Evolutionary conservation across 1,284 basidiomycete genomes (phyloP), one percentile per base, ranked within the genome.

Genomic region (Sporisorium sorghi): DNA sequence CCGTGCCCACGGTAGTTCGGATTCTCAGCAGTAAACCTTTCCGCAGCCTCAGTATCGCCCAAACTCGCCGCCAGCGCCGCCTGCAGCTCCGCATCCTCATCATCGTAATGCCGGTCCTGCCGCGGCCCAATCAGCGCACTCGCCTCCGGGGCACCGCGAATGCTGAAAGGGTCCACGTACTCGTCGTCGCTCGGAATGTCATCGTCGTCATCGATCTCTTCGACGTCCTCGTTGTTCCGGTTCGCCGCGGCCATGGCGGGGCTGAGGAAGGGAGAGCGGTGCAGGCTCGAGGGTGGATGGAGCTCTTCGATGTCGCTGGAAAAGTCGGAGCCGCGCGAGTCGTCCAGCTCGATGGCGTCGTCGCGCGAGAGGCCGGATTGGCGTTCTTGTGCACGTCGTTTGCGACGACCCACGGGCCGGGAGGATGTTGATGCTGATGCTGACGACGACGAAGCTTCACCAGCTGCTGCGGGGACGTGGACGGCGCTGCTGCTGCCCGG

Each of bases 41-140:
- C 61, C 10, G 63, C 74, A 4, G 65, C 73, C 14, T 59, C 61
- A 0, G 60, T 66, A 44, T 80, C 77, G 10, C 74, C 70, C 58
- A 81, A 59, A 40, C 71, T 74, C 19, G 78, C 78, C 15, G 76
- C 78, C 0, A 81, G 63, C 5, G 79, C 79, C n/a, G 76, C 73
- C 50, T 81, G 79, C n/a, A 81, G 53, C 37, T 79, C 71, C 12
- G 77, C 73, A 55, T 81, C 79, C 50, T 81, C 79, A 42, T 81
- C 79, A 46, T 81, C 79, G 35, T 81, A 81, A 46, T 58, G 55
- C 15, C 79, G 42, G 54, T 81, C 73, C 32, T 56, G 60, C 17
- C 62, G 53, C 8, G 73, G 68, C 4, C 74, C 74, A 9, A 77
- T 66, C 17, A 73, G 19, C 12, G 74, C 62, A 44, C 66, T 67